Base-by-base conservation (phyloP, 305 asterid species). In the Rubia balearica region DNA sequence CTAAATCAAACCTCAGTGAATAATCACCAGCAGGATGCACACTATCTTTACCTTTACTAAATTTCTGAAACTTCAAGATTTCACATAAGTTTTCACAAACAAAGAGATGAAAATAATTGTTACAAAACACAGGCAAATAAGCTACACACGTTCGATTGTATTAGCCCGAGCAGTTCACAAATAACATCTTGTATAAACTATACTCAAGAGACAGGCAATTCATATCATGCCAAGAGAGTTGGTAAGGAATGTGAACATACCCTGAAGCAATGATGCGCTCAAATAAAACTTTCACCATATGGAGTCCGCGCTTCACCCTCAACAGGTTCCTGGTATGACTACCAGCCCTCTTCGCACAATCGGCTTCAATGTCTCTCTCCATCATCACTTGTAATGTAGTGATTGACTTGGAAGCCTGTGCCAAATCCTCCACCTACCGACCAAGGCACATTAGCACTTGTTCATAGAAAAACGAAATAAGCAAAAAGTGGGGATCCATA, bases 281-380 rank as follows among this genome's bases (percentile, higher is more conserved):
- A 51, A 92, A 92, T 78, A 92, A 81, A 70, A 92, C 94, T 78
- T 80, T 90, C 69, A 92, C 92, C 97, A 92, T 92, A 81, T 92
- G 94, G 7, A 92, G 71, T 78, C 98, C 98, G 55, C 98, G 97
- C 81, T 92, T 92, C 76, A 92, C 98, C 75, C 96, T 85, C 73
- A 93, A 81, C 69, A 93, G 82, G 84, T 90, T 93, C 86, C 97
- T 83, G 16, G 98, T 89, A 82, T 93, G 98, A 75, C 98, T 93
- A 56, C 98, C 98, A 6, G 84, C 90, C 73, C 33, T 87, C 76
- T 84, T 78, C 73, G 86, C 98, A 72, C 96, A 86, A 76, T 87
- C 74, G 17, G 86, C 84, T 69, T 83, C 84, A 73, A 92, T 73
- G 78, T 92, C 98, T 62, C 81, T 82, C 60, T 90, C 90, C 85